Conservation (phyloP, 371 early-diverging fungal genomes). For the Lichtheimia ramosa region DNA sequence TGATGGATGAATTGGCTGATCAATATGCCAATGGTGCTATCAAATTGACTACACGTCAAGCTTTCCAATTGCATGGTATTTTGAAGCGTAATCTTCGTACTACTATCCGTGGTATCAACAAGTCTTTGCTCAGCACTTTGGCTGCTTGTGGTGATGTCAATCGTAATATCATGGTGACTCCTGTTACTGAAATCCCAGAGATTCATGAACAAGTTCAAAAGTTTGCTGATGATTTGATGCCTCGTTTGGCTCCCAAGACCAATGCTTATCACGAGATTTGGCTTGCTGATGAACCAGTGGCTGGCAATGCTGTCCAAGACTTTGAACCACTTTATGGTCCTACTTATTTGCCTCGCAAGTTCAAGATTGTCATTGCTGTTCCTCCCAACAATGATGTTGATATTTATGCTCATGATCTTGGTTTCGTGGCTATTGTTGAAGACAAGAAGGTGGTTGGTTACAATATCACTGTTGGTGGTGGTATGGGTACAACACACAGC, state of each 20-base stretch:
- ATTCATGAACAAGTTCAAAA: constrained; percentile 78
- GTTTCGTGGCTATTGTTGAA: constrained; percentile 86
- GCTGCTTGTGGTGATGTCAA: constrained; percentile 98
- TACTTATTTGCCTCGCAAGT: constrained; percentile 92
- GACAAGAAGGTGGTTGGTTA: constrained; percentile 79
- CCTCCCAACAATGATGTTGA: constrained; percentile 96
- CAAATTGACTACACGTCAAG: constrained; percentile 93
- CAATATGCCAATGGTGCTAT: constrained; percentile 83
- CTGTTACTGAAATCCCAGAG: constrained; percentile 78
- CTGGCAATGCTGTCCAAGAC: constrained; percentile 76
- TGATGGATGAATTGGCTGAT: constrained; percentile 87
- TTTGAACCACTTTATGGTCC: constrained; percentile 90
- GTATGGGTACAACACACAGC: constrained; percentile 97
- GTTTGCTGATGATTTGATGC: constrained; percentile 69
- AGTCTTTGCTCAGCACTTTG: constrained; percentile 82
- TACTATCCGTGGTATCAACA: constrained; percentile 89
- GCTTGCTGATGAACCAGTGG: constrained; percentile 87
- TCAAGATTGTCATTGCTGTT: constrained; percentile 92
- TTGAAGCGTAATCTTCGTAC: constrained; percentile 85
- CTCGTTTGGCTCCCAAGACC: constrained; percentile 81
- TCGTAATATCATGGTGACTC: constrained; percentile 91
- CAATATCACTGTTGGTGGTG: constrained; percentile 94
- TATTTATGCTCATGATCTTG: constrained; percentile 92
- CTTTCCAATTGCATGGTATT: constrained; percentile 95
- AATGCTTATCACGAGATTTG: constrained; percentile 95